A percentile compares a stretch with the other conserved stretches of the same genome.
Conservation (phyloP, 1,284 basidiomycete species). For the Papiliotrema flavescens region DNA sequence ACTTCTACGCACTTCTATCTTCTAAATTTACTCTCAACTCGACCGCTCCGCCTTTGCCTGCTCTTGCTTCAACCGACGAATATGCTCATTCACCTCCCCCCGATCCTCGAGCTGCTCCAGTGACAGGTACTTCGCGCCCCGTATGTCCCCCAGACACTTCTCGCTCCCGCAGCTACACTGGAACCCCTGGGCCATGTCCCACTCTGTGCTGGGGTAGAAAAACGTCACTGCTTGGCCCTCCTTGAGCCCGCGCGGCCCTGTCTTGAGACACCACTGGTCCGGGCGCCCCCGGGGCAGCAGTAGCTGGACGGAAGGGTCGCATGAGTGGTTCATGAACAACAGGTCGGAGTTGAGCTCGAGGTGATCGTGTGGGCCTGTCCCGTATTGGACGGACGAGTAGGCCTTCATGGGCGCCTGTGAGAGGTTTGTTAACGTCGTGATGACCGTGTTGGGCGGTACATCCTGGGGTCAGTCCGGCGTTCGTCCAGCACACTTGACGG, state of each 20-base stretch:
- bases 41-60: constrained; percentile 6
- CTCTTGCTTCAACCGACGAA: constrained; percentile 35
- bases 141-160: constrained; percentile 50
- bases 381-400: constrained; percentile 49
- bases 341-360: constrained; percentile 63
- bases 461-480: constrained; percentile 24
- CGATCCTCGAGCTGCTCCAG: constrained; percentile 41
- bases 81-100: constrained; percentile 46
- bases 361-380: constrained; percentile 54
- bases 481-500: neutral
- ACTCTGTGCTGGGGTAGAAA: constrained; percentile 68
- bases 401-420: constrained; percentile 43
- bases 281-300: constrained; percentile 53
- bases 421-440: constrained; percentile 36
- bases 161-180: constrained; percentile 56
- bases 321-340: constrained; percentile 66
- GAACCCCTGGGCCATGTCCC: constrained; percentile 67
- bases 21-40: neutral
- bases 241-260: constrained; percentile 36
- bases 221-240: constrained; percentile 55
- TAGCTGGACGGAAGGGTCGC: constrained; percentile 60
- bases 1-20: neutral
- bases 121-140: constrained; percentile 48
- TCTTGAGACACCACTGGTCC: constrained; percentile 51
- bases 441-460: constrained; percentile 29